These are phyloP conservation scores for Colletotrichum ledebouriae DNA, from an alignment of 2,329 filamentous ascomycete species.

Conservation along the genomic window DNA sequence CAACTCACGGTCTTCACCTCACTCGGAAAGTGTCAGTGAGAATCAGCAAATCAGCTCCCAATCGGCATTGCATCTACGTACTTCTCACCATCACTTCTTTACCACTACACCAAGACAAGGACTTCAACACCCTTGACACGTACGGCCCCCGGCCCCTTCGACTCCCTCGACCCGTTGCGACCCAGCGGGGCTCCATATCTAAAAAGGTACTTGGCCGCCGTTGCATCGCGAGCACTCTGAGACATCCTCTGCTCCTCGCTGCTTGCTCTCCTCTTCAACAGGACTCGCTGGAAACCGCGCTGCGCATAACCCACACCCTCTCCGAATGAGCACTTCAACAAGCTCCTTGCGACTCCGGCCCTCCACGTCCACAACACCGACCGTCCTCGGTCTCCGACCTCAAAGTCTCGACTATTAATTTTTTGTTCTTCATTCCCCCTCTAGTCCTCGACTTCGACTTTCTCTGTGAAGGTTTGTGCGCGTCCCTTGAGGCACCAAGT, in stretches of 20 bases:
- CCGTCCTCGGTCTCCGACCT: constrained; percentile 39
- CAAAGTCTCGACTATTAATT: constrained; percentile 14
- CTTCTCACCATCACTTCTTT: no score
- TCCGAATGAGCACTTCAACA: constrained; percentile 41
- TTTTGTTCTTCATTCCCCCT: not conserved
- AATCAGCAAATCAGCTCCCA: not conserved
- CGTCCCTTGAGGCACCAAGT: constrained; percentile 2
- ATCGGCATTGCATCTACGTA: not conserved
- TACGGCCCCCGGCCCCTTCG: not conserved
- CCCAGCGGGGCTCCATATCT: constrained; percentile 35
- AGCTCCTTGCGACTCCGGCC: constrained; percentile 40
- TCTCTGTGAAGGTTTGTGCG: not conserved
- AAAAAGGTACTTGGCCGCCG: constrained; percentile 34
- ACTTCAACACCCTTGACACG: constrained; percentile 11
- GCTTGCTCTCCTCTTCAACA: constrained; percentile 36
- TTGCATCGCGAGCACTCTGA: constrained; percentile 35
- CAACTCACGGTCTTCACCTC: not conserved
- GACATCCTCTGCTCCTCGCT: constrained; percentile 3
- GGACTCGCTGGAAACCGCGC: constrained; percentile 25
- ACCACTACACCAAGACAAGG: constrained; percentile 1
- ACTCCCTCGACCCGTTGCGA: constrained; percentile 27
- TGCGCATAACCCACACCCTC: constrained; percentile 18
- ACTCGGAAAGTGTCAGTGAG: not conserved
- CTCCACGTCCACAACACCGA: constrained; percentile 32
- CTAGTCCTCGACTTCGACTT: not conserved